Conservation (phyloP, 441 rosid genomes). For the Erodium trifolium region DNA sequence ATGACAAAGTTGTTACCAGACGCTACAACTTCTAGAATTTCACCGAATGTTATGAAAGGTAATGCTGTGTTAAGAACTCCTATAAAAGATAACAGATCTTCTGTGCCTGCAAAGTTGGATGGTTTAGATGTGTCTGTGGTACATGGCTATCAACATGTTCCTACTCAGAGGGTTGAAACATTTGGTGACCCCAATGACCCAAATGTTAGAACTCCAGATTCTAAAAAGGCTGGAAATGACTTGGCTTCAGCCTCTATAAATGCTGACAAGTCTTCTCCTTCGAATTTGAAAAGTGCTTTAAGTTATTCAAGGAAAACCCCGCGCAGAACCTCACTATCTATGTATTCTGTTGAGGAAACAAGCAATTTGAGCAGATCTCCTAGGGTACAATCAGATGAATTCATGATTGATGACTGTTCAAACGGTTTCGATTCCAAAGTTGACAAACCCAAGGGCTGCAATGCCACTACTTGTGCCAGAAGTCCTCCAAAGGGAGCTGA, state of each 20-base stretch:
- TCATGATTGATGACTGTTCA: slow-evolving; percentile 17
- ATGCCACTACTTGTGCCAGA: slow-evolving; percentile 15
- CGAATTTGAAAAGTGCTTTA: slow-evolving; percentile 24
- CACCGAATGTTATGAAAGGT: slow-evolving; percentile 12
- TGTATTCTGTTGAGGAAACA: slow-evolving; percentile 27
- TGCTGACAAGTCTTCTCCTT: slow-evolving; percentile 28
- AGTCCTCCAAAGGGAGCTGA: slow-evolving; percentile 27
- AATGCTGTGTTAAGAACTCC: slow-evolving; percentile 29
- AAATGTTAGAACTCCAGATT: slow-evolving; percentile 32
- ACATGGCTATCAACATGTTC: slow-evolving; percentile 21
- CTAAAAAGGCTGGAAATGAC: slow-evolving; percentile 20
- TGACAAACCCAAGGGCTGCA: slow-evolving; percentile 22
- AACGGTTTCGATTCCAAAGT: slow-evolving; percentile 24
- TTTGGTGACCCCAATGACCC: slow-evolving; percentile 20
- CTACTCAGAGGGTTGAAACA: slow-evolving; percentile 21
- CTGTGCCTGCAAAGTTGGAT: slow-evolving; percentile 25
- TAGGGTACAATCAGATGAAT: slow-evolving; percentile 17
- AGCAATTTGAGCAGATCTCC: slow-evolving; percentile 27
- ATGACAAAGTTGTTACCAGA: slow-evolving; percentile 21
- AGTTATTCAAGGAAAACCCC: slow-evolving; percentile 47
- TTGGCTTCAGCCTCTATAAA: slow-evolving; percentile 27
- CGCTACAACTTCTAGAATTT: slow-evolving; percentile 22
- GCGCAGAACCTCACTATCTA: slow-evolving; percentile 29
- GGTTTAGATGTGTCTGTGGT: slow-evolving; percentile 19
- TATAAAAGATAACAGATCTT: slow-evolving; percentile 18